Conservation (phyloP, 805 yeast species). For the Wickerhamiella domercqiae region DNA sequence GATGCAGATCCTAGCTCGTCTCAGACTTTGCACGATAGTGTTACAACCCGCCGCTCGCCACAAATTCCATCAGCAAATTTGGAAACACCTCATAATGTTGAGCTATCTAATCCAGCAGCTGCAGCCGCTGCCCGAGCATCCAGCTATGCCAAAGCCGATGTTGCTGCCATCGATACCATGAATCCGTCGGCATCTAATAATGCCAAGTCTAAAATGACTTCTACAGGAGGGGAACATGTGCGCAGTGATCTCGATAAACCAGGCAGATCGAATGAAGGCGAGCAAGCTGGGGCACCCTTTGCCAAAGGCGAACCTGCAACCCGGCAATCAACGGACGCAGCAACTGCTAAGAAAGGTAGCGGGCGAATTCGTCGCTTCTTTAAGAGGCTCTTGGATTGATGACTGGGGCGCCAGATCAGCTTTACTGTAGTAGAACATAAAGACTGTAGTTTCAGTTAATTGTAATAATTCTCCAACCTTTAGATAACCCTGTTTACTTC, state of each 20-base stretch:
- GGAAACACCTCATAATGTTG: conserved; percentile 1
- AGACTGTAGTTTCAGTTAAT: too few relatives aligned
- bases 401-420: too few relatives aligned
- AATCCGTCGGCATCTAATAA: neutral
- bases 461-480: neutral
- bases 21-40: neutral
- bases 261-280: neutral
- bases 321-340: neutral
- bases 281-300: too few relatives aligned
- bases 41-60: conserved; percentile 5
- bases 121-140: conserved; percentile 15
- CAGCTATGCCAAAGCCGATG: conserved; percentile 13
- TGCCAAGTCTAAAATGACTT: neutral
- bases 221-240: neutral
- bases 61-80: neutral
- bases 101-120: conserved; percentile 13
- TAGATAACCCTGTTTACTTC: too few relatives aligned
- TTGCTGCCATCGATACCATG: conserved; percentile 8
- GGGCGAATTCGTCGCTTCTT: conserved; percentile 1
- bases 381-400: neutral
- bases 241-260: too few relatives aligned
- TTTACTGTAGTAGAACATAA: too few relatives aligned
- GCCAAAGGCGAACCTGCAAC: too few relatives aligned
- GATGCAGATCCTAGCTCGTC: neutral
- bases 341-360: neutral